These are phyloP conservation scores for Hypomontagnella monticulosa DNA, from an alignment of 495 filamentous ascomycete species.

Conservation along the genomic window DNA sequence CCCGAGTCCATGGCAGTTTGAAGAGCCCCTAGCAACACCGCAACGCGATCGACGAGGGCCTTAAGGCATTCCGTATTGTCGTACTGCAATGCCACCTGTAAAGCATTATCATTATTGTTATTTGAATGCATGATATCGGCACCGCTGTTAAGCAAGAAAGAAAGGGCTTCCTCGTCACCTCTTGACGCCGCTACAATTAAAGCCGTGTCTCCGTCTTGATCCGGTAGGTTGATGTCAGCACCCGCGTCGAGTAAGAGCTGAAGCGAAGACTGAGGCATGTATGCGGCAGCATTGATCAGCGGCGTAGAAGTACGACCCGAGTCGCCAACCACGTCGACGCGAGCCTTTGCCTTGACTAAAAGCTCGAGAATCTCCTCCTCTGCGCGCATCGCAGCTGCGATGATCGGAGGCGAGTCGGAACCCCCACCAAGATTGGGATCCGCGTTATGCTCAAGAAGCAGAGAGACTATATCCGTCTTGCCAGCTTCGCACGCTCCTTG, in stretches of 20 bases:
- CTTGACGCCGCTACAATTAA: slow-evolving; percentile 42
- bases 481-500: slow-evolving; percentile 46
- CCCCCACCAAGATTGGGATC: slow-evolving; percentile 45
- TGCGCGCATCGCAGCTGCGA: slow-evolving; percentile 39
- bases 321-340: slow-evolving; percentile 39
- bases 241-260: slow-evolving; percentile 44
- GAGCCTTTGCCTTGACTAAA: slow-evolving; percentile 40
- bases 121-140: slow-evolving; percentile 48
- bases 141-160: slow-evolving; percentile 40
- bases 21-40: slow-evolving; percentile 34
- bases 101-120: slow-evolving; percentile 27
- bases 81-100: slow-evolving; percentile 29
- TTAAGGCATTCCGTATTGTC: slow-evolving; percentile 30
- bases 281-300: slow-evolving; percentile 40
- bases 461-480: slow-evolving; percentile 41
- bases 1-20: slow-evolving; percentile 41
- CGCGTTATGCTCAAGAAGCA: slow-evolving; percentile 46
- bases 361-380: slow-evolving; percentile 45
- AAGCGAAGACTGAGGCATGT: slow-evolving; percentile 41
- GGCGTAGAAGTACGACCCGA: slow-evolving; percentile 32
- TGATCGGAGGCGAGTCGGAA: slow-evolving; percentile 40
- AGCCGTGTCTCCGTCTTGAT: slow-evolving; percentile 46
- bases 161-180: slow-evolving; percentile 42
- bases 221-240: slow-evolving; percentile 47
- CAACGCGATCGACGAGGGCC: slow-evolving; percentile 38